Percentiles rank a stretch among this genome's conserved stretches.
phyloP scores from a whole-genome alignment of 208 protist species.

The Trypanosoma mega region DNA sequence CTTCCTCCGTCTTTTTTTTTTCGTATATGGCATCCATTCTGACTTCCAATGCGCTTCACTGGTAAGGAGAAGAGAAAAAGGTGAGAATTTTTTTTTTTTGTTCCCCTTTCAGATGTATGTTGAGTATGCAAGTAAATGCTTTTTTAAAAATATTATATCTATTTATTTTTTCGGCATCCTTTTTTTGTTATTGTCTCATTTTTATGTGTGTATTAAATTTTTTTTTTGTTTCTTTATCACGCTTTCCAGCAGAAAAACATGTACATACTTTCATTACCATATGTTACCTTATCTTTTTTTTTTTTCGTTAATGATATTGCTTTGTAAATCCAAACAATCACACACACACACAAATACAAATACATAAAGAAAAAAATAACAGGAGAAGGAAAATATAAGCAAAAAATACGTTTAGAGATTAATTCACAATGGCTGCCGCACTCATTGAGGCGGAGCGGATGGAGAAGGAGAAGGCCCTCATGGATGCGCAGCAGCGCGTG shows the following conservation, averaged over 20 bases:
- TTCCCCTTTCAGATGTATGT: too few species aligned
- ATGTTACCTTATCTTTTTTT: too few species aligned
- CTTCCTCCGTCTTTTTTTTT: neutral
- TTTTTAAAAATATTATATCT: neutral
- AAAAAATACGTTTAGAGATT: conserved; percentile 2
- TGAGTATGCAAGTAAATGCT: too few species aligned
- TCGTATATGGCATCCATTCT: neutral
- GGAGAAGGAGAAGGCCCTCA: conserved; percentile 85
- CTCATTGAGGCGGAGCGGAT: conserved; percentile 83
- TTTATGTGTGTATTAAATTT: too few species aligned
- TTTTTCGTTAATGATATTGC: too few species aligned
- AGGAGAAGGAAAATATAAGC: neutral
- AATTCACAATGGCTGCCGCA: conserved; percentile 49
- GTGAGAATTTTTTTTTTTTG: too few species aligned
- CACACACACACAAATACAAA: neutral
- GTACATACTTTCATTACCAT: too few species aligned
- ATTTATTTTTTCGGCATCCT: neutral
- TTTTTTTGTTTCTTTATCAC: too few species aligned
- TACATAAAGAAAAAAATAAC: neutral
- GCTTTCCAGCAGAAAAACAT: too few species aligned
- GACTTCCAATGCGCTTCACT: too few species aligned
- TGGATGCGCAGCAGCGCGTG: conserved; percentile 85
- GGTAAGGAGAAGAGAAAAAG: neutral
- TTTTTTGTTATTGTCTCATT: neutral
- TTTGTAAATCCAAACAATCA: neutral